A percentile compares a stretch with the other conserved stretches of the same genome.
Conservation (phyloP, 75 land plant genomes). For the Pseudotsuga menziesii region DNA sequence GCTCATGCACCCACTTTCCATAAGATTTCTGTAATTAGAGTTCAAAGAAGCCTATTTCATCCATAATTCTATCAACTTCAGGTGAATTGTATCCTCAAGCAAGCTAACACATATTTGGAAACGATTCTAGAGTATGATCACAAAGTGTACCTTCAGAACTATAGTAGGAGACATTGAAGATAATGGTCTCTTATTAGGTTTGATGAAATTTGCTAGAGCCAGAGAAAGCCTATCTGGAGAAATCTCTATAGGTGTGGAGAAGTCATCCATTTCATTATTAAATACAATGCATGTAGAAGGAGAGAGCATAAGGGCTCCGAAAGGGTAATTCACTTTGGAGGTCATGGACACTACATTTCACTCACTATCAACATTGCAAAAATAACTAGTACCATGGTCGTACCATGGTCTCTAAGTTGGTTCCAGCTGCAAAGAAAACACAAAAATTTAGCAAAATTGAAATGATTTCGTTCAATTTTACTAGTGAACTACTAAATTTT, state of each 20-base stretch:
- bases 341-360: constrained; percentile 34
- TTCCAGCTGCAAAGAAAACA: constrained; percentile 10
- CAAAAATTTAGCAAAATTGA: background rate
- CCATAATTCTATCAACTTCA: too few species aligned
- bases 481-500: too few species aligned
- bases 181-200: too few species aligned
- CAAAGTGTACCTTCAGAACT: constrained; percentile 22
- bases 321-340: constrained; percentile 25
- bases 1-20: too few species aligned
- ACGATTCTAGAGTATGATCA: background rate
- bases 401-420: too few species aligned
- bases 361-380: constrained; percentile 28
- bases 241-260: constrained; percentile 13
- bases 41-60: background rate
- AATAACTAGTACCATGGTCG: constrained; percentile 43
- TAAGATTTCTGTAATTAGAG: too few species aligned
- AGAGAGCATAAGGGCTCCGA: constrained; percentile 26
- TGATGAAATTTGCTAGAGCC: constrained; percentile 20
- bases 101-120: background rate
- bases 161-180: constrained; percentile 43
- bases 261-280: constrained; percentile 45
- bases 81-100: too few species aligned
- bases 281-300: constrained; percentile 25
- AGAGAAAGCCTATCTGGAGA: constrained; percentile 20
- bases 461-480: too few species aligned